A percentile compares a stretch with the other conserved stretches of the same genome.
Evolutionary conservation across 345 rosid genomes (phyloP).

Genomic region (Eucalyptus cloeziana): DNA sequence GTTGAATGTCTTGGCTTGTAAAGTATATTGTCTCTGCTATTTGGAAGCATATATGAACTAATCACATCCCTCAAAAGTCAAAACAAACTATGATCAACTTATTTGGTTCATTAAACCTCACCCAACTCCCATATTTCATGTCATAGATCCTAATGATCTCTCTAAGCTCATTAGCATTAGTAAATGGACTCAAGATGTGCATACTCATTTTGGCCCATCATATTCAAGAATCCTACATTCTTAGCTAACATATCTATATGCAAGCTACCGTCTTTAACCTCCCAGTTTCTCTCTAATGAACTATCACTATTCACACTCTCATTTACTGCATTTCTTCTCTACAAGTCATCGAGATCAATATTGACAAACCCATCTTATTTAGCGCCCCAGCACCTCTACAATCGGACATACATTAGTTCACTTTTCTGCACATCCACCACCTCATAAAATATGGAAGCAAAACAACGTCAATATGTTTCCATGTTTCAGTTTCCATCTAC

Average conservation of each 20-base stretch:
- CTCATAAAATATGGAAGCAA: too few species aligned
- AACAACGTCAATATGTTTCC: not conserved
- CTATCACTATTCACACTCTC: not conserved
- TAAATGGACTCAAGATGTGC: not conserved
- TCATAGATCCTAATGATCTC: not conserved
- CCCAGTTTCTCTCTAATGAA: not conserved
- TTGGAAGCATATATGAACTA: too few species aligned
- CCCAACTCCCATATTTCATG: not conserved
- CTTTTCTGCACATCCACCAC: too few species aligned
- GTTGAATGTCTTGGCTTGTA: too few species aligned
- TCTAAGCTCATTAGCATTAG: not conserved
- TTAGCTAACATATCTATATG: not conserved
- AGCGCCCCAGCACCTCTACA: not conserved
- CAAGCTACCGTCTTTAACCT: not conserved
- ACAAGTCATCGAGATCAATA: too few species aligned
- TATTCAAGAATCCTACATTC: not conserved
- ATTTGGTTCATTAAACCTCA: not conserved
- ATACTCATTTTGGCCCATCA: not conserved
- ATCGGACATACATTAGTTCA: not conserved
- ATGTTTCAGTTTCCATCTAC: not conserved
- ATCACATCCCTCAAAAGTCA: not conserved
- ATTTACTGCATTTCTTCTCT: not conserved
- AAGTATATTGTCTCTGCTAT: rapidly evolving
- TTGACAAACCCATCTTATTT: not conserved
- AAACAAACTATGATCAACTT: not conserved